phyloP scores from a whole-genome alignment of 495 filamentous ascomycete species.

The Geoglossum glabrum region DNA sequence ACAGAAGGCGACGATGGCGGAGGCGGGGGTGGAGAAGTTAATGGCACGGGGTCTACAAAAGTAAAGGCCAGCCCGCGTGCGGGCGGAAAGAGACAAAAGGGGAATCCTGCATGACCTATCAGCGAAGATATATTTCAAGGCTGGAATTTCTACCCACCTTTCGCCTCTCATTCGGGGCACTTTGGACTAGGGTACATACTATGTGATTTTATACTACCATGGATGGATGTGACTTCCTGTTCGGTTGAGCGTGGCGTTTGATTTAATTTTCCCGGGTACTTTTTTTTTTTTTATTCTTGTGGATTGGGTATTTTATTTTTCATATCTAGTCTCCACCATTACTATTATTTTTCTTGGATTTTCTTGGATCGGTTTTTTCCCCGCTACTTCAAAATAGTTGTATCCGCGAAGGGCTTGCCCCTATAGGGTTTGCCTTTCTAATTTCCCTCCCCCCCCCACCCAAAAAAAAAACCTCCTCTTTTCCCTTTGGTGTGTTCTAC shows the following conservation, averaged over 20 bases:
- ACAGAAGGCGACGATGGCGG: slow-evolving; percentile 40
- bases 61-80: slow-evolving; percentile 37
- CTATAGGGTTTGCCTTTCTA: no score
- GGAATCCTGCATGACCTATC: slow-evolving; percentile 10
- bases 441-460: background rate
- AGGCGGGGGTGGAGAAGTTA: slow-evolving; percentile 25
- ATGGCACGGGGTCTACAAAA: slow-evolving; percentile 27
- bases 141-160: background rate
- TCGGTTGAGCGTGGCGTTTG: slow-evolving; percentile 3
- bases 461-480: background rate
- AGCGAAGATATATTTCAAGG: background rate
- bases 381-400: no score
- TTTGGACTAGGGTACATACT: background rate
- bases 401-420: no score
- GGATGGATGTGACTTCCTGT: background rate
- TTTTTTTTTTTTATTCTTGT: background rate
- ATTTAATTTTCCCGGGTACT: background rate
- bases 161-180: background rate
- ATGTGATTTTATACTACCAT: background rate
- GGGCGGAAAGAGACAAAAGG: slow-evolving; percentile 35
- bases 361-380: no score
- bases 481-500: background rate
- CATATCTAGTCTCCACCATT: no score
- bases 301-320: background rate
- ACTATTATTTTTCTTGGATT: background rate